These are phyloP conservation scores for Phytophthora citricola DNA, from an alignment of 352 stramenopile species.

Conservation along the genomic window DNA sequence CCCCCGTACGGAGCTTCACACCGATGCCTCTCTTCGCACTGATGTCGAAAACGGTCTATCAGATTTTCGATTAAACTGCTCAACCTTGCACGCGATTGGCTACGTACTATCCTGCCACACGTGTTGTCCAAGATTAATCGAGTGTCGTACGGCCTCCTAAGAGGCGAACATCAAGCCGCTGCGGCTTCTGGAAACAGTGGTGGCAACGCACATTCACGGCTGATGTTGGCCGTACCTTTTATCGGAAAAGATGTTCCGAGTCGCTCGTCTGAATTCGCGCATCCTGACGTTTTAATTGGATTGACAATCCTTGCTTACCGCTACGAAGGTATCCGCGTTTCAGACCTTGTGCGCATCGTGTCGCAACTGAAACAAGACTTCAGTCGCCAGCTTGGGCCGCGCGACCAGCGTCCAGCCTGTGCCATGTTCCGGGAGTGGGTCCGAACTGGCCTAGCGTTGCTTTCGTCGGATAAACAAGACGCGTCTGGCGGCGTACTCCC, in stretches of 20 bases:
- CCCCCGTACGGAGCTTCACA: conserved; percentile 60
- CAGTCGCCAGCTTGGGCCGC: conserved; percentile 82
- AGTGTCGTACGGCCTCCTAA: conserved; percentile 98
- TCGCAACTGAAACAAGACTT: conserved; percentile 91
- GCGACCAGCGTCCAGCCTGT: conserved; percentile 78
- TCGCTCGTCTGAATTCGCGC: conserved; percentile 98
- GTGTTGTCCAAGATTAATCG: conserved; percentile 99
- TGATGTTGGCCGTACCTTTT: conserved; percentile 98
- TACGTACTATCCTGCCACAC: conserved; percentile 98
- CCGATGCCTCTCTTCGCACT: conserved; percentile 78
- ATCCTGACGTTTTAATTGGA: conserved; percentile 97
- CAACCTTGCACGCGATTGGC: conserved; percentile 98
- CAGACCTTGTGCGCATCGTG: conserved; percentile 87
- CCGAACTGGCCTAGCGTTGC: conserved; percentile 43
- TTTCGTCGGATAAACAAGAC: conserved; percentile 37
- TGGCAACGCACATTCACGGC: conserved; percentile 95
- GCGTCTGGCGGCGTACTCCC: conserved; percentile 72
- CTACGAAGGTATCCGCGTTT: conserved; percentile 89
- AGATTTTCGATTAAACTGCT: conserved; percentile 96
- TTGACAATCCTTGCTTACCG: conserved; percentile 92
- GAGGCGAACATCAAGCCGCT: conserved; percentile 66
- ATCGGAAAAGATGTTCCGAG: conserved; percentile 99
- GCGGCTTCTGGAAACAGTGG: conserved; percentile 54
- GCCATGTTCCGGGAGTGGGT: conserved; percentile 87
- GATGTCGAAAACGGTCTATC: conserved; percentile 80